Base-by-base conservation (phyloP, 257 asterid species). In the Fraxinus excelsior region DNA sequence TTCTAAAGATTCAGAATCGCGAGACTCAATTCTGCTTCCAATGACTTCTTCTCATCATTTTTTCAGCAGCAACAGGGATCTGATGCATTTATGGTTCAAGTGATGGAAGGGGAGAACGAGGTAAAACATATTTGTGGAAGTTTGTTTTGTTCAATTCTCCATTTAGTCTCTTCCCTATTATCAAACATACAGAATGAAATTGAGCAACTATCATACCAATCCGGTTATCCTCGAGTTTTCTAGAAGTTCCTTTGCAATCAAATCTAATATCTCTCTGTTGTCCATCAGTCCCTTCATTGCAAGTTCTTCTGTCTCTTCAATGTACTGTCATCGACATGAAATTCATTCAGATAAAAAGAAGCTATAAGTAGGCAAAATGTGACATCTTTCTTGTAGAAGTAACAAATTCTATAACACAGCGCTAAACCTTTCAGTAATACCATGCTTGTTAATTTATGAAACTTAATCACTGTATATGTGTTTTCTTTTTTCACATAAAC, bases 291-390 rank as follows among this genome's bases (percentile, higher is more conserved):
- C 98, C 86, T 86, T 89, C 95, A 91, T 89, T 70, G 99, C 99
- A 83, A 93, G 90, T 85, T 89, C 96, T 85, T 96, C 98, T 0
- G 99, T 88, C 93, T 96, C 99, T 67, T 87, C 89, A 72, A 96
- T 93, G 89, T 90, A 93, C 99, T 94, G 91, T 71, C 71, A 83
- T 77, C 44, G 81, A 68, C 70, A 81, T 23, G 65, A 65, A 79
- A 71, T 26, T 42, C 67, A 68, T 77, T 51, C 67, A 46, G 64
- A 78, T 65, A 35, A 34, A 68, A 66, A 72, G 25, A 75, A 19
- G 56, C 77, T 53, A 29, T 3, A 62, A 76, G 58, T 40, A 79
- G 42, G 56, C 38, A 37, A 49, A 72, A 56, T 56, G 53, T 53
- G 58, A 82, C n/a, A 56, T n/a, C 25, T 56, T n/a, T 56, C 26